Conservation (phyloP, 2,329 filamentous ascomycete genomes). For the Spiromastix sp. region DNA sequence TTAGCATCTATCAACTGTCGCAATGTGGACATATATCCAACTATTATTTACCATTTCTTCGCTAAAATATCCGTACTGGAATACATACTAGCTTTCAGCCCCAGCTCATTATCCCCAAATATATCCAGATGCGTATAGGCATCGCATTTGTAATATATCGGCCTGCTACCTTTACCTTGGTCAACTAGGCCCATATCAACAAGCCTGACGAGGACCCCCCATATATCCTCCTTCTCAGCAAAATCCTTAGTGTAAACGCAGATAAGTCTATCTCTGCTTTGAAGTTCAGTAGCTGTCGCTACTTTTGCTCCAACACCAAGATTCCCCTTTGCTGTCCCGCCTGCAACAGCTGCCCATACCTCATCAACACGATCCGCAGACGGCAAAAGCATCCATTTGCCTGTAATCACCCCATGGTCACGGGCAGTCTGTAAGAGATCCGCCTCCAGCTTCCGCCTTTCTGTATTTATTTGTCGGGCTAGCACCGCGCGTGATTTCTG, state of each 20-base stretch:
- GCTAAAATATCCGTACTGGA: constrained; percentile 29
- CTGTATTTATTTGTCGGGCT: constrained; percentile 28
- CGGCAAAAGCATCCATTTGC: constrained; percentile 44
- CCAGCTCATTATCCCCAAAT: constrained; percentile 50
- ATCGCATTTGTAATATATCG: constrained; percentile 73
- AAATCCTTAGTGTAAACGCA: constrained; percentile 75
- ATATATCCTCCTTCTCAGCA: constrained; percentile 56
- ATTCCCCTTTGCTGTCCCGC: constrained; percentile 56
- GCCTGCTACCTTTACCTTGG: constrained; percentile 24
- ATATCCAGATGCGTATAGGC: constrained; percentile 59
- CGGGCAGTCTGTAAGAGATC: constrained; percentile 54
- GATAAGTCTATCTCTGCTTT: constrained; percentile 45
- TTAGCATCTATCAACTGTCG: no score
- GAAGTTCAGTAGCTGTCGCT: constrained; percentile 39
- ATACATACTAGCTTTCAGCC: constrained; percentile 44
- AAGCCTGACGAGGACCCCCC: constrained; percentile 54
- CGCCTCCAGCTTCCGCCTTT: constrained; percentile 35
- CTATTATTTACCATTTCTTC: constrained; percentile 12
- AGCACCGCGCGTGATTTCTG: constrained; percentile 34
- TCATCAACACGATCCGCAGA: constrained; percentile 15
- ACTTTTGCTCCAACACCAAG: constrained; percentile 68
- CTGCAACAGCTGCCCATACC: constrained; percentile 51
- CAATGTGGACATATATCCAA: neutral
- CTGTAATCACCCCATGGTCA: constrained; percentile 47
- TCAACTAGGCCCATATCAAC: constrained; percentile 51